A percentile compares a stretch with the other conserved stretches of the same genome.
Evolutionary conservation across 192 early-diverging fungal genomes (phyloP).

Genomic region (Funneliformis geosporum): DNA sequence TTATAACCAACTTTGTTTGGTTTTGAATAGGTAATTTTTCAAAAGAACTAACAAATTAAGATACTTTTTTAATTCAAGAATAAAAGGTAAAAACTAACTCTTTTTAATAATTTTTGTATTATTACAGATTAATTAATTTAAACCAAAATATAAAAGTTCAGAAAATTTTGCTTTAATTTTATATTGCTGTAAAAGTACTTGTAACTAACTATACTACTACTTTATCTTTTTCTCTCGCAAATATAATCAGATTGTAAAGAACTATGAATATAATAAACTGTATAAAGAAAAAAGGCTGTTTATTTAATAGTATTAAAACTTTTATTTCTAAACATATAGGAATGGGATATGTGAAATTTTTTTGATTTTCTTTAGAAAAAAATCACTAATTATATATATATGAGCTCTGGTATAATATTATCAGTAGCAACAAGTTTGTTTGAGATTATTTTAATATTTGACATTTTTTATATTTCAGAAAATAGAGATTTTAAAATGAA

Average conservation of each 20-base stretch:
- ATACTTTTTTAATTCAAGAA: neutral
- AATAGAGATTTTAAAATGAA: no score
- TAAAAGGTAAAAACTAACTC: neutral
- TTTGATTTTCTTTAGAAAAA: no score
- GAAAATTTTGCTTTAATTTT: slow-evolving; percentile 8
- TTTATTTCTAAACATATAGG: neutral
- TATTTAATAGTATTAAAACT: no score
- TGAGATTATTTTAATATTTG: no score
- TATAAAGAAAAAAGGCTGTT: no score
- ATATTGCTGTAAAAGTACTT: neutral
- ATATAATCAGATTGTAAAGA: neutral
- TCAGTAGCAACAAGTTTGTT: no score
- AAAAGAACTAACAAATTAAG: no score
- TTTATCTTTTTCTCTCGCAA: neutral
- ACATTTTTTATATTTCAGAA: no score
- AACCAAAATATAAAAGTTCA: neutral
- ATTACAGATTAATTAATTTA: neutral
- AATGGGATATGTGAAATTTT: no score
- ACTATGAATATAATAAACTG: neutral
- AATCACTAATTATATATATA: no score
- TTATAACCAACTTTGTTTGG: slow-evolving; percentile 2
- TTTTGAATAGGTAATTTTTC: neutral
- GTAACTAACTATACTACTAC: neutral
- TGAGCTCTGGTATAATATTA: no score
- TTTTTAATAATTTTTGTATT: neutral